Conservation (phyloP, 495 filamentous ascomycete genomes). For the Daldinia loculata region DNA sequence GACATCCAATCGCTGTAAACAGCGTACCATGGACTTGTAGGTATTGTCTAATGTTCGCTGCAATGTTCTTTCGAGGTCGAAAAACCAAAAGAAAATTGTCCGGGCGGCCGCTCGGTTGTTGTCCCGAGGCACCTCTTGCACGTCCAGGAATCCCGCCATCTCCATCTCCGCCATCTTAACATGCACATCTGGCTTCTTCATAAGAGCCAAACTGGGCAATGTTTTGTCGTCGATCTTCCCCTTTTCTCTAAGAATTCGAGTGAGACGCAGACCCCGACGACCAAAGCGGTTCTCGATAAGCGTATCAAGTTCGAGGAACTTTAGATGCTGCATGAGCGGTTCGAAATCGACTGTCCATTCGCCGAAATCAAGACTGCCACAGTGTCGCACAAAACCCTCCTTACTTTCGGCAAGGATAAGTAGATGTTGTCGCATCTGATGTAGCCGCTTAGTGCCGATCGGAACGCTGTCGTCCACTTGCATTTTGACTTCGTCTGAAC, state of each 20-base stretch:
- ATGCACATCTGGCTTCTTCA: constrained; percentile 82
- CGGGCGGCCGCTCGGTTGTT: constrained; percentile 75
- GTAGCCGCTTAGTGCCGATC: constrained; percentile 63
- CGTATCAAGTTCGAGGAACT: constrained; percentile 77
- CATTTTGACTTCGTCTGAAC: constrained; percentile 38
- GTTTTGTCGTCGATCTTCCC: constrained; percentile 94
- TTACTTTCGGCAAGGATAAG: constrained; percentile 76
- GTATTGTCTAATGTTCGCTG: constrained; percentile 73
- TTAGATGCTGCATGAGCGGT: constrained; percentile 70
- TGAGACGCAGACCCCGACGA: constrained; percentile 75
- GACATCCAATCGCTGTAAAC: constrained; percentile 75
- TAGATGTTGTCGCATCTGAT: constrained; percentile 73
- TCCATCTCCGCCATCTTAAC: constrained; percentile 83
- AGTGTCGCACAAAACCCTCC: constrained; percentile 70
- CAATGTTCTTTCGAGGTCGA: constrained; percentile 74
- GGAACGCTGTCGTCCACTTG: constrained; percentile 45
- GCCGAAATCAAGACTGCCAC: constrained; percentile 62
- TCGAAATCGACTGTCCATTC: constrained; percentile 85
- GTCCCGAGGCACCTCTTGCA: constrained; percentile 92
- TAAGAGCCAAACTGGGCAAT: constrained; percentile 74
- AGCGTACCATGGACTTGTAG: constrained; percentile 90
- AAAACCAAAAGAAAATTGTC: constrained; percentile 90
- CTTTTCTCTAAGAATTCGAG: constrained; percentile 81
- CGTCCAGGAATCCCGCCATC: constrained; percentile 79
- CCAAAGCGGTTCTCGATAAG: constrained; percentile 79